These are phyloP conservation scores for Tetragonia tetragonoides DNA, from an alignment of 148 eudicot genomes.

Conservation along the genomic window DNA sequence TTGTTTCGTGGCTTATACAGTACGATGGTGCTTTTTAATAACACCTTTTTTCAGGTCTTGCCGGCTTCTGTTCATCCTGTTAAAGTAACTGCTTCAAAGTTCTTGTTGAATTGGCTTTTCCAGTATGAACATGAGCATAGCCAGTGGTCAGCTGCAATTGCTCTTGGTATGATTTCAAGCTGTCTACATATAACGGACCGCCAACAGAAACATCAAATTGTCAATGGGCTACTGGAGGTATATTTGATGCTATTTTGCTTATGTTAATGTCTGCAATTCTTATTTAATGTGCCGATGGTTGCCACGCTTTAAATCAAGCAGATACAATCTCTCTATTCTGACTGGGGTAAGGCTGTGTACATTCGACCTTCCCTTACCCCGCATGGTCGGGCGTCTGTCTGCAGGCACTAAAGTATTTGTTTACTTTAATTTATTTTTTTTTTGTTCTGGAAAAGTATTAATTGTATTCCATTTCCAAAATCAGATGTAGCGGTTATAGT, in stretches of 20 bases:
- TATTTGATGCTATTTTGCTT: neutral
- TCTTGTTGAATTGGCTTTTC: conserved; percentile 72
- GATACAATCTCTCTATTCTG: too few species aligned
- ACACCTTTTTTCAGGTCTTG: conserved; percentile 51
- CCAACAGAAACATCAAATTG: conserved; percentile 61
- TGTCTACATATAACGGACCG: conserved; percentile 78
- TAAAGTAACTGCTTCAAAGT: conserved; percentile 70
- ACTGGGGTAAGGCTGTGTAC: too few species aligned
- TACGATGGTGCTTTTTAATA: neutral
- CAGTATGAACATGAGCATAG: conserved; percentile 91
- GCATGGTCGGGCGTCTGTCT: too few species aligned
- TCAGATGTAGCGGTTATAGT: too few species aligned
- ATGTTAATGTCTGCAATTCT: too few species aligned
- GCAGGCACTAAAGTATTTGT: too few species aligned
- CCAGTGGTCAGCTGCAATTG: conserved; percentile 97
- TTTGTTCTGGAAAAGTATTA: too few species aligned
- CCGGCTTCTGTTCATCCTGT: conserved; percentile 81
- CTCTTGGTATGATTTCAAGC: conserved; percentile 82
- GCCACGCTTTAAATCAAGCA: too few species aligned
- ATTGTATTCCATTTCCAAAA: too few species aligned
- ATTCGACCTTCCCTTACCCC: too few species aligned
- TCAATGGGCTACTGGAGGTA: conserved; percentile 82
- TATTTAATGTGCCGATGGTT: too few species aligned
- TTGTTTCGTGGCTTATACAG: neutral
- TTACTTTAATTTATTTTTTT: too few species aligned